Evolutionary conservation across 768 basidiomycete genomes (phyloP).

Genomic region (Termitomyces sp.): DNA sequence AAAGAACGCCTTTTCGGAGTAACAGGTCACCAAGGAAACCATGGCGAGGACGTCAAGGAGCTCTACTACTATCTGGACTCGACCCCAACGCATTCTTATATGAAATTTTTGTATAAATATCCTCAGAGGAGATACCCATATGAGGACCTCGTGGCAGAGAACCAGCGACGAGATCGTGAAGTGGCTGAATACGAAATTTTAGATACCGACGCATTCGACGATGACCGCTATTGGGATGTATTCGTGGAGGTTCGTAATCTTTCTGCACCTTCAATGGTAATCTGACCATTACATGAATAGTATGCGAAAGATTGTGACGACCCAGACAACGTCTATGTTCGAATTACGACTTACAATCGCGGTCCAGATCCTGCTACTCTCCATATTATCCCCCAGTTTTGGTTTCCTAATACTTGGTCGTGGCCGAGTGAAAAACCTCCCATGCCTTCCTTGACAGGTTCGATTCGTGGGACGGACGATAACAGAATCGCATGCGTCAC

Average conservation of each 20-base stretch:
- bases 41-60: constrained; percentile 99
- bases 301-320: constrained; percentile 97
- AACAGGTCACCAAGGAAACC: constrained; percentile 96
- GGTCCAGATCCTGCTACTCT: constrained; percentile 92
- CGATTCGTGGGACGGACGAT: constrained; percentile 35
- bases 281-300: constrained; percentile 30
- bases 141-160: constrained; percentile 87
- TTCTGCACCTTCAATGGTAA: not conserved
- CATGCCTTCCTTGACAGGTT: constrained; percentile 55
- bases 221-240: constrained; percentile 96
- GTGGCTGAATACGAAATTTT: constrained; percentile 91
- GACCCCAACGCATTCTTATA: constrained; percentile 98
- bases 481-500: constrained; percentile 55
- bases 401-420: constrained; percentile 99
- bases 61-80: constrained; percentile 98
- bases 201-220: constrained; percentile 88
- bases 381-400: constrained; percentile 92
- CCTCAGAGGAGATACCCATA: constrained; percentile 91
- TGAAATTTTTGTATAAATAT: constrained; percentile 99
- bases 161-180: constrained; percentile 72
- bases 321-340: constrained; percentile 82
- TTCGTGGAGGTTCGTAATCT: constrained; percentile 78
- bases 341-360: constrained; percentile 95
- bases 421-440: constrained; percentile 71
- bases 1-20: constrained; percentile 97